phyloP scores from a whole-genome alignment of 257 asterid genomes.

The Cordia subcordata region DNA sequence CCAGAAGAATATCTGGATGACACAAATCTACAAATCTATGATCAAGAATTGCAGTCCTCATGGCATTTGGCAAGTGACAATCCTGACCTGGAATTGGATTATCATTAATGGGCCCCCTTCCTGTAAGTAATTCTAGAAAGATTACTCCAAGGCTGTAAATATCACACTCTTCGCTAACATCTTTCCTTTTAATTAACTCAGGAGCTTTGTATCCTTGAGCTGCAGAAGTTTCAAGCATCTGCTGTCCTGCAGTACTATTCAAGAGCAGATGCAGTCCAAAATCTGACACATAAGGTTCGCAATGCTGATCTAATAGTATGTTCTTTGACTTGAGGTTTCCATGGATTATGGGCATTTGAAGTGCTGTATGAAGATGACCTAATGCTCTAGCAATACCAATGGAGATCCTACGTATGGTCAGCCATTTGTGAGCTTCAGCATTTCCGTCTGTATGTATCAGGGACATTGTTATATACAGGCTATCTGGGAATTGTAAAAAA shows the following conservation, averaged over 20 bases:
- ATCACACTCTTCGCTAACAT: conserved; percentile 59
- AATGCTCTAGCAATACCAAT: conserved; percentile 60
- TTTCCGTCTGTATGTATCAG: conserved; percentile 51
- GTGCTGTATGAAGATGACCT: conserved; percentile 55
- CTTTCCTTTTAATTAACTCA: conserved; percentile 75
- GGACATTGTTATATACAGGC: conserved; percentile 1
- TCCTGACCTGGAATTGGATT: conserved; percentile 49
- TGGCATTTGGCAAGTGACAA: conserved; percentile 47
- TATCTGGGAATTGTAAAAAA: background rate
- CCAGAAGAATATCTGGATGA: conserved; percentile 57
- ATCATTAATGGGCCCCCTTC: conserved; percentile 53
- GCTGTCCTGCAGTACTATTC: conserved; percentile 58
- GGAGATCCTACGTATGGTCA: conserved; percentile 55
- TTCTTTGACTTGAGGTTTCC: conserved; percentile 85
- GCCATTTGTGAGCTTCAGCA: conserved; percentile 64
- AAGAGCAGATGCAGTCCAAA: conserved; percentile 66
- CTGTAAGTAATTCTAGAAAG: conserved; percentile 66
- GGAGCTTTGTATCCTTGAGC: conserved; percentile 78
- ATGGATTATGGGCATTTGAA: conserved; percentile 60
- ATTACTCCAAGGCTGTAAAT: conserved; percentile 74
- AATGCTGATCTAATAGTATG: conserved; percentile 49
- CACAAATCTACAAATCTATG: conserved; percentile 49
- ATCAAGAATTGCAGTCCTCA: conserved; percentile 69
- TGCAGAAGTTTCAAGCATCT: conserved; percentile 66
- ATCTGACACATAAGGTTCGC: conserved; percentile 66